Conservation (phyloP, 1,284 basidiomycete species). For the Trametes pubescens region DNA sequence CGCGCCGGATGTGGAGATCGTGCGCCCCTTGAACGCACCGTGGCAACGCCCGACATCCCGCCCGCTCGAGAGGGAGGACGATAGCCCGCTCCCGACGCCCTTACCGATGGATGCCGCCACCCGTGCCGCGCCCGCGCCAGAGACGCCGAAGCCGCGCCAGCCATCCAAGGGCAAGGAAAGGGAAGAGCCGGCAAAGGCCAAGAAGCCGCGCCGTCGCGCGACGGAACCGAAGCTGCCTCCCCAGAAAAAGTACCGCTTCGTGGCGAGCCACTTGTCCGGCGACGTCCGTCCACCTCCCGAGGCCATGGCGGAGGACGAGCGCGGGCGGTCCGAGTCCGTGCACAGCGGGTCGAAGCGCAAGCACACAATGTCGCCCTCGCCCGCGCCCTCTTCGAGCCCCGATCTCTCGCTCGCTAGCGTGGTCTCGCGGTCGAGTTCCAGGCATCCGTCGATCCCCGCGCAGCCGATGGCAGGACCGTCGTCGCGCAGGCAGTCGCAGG, state of each 20-base stretch:
- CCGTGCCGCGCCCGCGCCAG: background rate
- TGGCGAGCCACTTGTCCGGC: slow-evolving; percentile 24
- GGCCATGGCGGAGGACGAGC: background rate
- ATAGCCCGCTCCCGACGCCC: background rate
- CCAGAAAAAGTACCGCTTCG: slow-evolving; percentile 31
- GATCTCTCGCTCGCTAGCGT: slow-evolving; percentile 14
- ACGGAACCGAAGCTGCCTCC: slow-evolving; percentile 5
- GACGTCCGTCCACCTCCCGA: slow-evolving; percentile 1
- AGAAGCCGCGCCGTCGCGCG: slow-evolving; percentile 8
- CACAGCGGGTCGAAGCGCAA: slow-evolving; percentile 20
- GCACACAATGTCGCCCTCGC: slow-evolving; percentile 1
- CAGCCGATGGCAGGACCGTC: background rate
- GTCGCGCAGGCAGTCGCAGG: background rate
- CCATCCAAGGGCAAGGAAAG: background rate
- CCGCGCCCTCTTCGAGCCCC: slow-evolving; percentile 21
- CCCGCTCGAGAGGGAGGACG: background rate
- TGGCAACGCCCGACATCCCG: background rate
- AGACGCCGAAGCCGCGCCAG: background rate
- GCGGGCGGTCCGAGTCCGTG: background rate
- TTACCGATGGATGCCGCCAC: background rate
- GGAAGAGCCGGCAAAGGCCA: background rate
- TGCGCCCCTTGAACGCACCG: background rate
- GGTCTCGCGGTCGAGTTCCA: background rate
- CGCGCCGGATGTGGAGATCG: too few relatives aligned
- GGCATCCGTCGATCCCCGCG: slow-evolving; percentile 9